phyloP scores from a whole-genome alignment of 805 yeast species.

The Ogataea methanolica region DNA sequence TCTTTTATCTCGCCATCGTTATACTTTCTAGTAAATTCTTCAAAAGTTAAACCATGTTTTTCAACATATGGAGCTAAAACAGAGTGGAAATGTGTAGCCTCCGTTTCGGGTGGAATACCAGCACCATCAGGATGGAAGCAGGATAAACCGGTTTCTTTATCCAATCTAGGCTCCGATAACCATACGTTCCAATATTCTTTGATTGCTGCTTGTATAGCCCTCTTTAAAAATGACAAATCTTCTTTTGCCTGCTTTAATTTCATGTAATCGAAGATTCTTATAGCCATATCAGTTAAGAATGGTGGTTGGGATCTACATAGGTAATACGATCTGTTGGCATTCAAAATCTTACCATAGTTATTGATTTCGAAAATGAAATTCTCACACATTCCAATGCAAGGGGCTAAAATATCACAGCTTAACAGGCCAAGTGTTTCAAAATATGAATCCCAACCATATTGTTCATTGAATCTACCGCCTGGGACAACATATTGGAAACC shows the following conservation, averaged over 20 bases:
- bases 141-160: conserved; percentile 70
- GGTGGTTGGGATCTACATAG: conserved; percentile 95
- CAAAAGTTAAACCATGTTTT: conserved; percentile 53
- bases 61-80: conserved; percentile 64
- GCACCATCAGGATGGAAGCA: conserved; percentile 85
- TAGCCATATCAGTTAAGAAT: conserved; percentile 87
- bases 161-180: conserved; percentile 71
- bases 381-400: conserved; percentile 87
- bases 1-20: conserved; percentile 62
- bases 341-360: conserved; percentile 87
- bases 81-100: conserved; percentile 77
- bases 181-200: conserved; percentile 82
- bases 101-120: conserved; percentile 98
- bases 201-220: conserved; percentile 74
- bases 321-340: conserved; percentile 91
- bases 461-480: conserved; percentile 94
- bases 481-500: conserved; percentile 92
- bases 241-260: conserved; percentile 33
- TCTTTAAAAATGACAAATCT: conserved; percentile 55
- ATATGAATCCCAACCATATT: conserved; percentile 98
- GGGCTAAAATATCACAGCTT: conserved; percentile 55
- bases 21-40: conserved; percentile 65
- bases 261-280: conserved; percentile 59
- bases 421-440: conserved; percentile 84
- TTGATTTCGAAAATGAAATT: conserved; percentile 87